Evolutionary conservation across 2,329 filamentous ascomycete genomes (phyloP).

Genomic region (Hypoxylon sp.): DNA sequence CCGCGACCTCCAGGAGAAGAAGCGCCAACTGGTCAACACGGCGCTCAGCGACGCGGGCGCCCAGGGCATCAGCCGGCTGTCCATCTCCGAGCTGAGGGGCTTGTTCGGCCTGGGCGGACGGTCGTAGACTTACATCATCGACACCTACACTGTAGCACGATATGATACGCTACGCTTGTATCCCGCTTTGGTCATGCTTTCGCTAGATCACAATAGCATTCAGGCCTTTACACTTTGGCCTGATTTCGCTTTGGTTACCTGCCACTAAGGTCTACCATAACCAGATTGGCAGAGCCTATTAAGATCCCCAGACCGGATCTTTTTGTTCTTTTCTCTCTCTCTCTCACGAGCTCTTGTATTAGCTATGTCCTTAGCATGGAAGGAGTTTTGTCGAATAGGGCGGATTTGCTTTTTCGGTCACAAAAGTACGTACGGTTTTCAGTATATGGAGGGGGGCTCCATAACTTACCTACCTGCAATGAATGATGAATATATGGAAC

Average conservation of each 20-base stretch:
- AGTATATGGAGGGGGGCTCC: not conserved
- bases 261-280: not conserved
- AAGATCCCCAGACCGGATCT: not conserved
- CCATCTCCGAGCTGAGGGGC: constrained; percentile 26
- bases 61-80: constrained; percentile 19
- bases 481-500: not conserved
- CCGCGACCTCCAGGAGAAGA: constrained; percentile 71
- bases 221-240: not conserved
- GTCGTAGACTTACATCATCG: no score
- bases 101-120: constrained; percentile 35
- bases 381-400: not conserved
- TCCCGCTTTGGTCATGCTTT: not conserved
- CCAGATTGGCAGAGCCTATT: not conserved
- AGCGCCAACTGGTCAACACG: constrained; percentile 65
- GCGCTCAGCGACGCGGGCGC: constrained; percentile 39
- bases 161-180: not conserved
- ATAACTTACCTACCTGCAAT: not conserved
- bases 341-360: not conserved
- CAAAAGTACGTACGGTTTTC: not conserved
- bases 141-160: not conserved
- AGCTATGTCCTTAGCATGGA: constrained; percentile 1
- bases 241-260: constrained; percentile 12
- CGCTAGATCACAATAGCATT: not conserved
- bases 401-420: constrained; percentile 8
- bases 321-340: constrained; percentile 4